Percentiles rank a stretch among this genome's conserved stretches.
Conservation (phyloP, 2,329 filamentous ascomycete species). For the Beauveria sp. region DNA sequence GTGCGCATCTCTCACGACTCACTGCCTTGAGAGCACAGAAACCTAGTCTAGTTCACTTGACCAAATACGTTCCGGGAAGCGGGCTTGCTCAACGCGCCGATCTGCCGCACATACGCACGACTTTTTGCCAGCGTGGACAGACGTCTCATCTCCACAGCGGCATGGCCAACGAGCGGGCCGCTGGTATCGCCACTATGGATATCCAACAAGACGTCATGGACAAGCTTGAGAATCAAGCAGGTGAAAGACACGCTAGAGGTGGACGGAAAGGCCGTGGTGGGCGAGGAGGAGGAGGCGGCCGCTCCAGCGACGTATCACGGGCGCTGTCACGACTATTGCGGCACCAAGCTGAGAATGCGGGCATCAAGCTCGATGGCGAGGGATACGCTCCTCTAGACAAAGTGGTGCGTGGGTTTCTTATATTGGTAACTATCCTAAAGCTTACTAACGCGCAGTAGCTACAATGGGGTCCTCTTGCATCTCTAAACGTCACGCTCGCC, state of each 20-base stretch:
- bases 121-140: background rate
- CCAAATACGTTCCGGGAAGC: background rate
- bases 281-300: slow-evolving; percentile 20
- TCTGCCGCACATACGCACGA: background rate
- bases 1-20: background rate
- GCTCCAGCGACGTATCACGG: slow-evolving; percentile 38
- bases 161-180: slow-evolving; percentile 8
- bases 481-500: slow-evolving; percentile 62
- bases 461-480: slow-evolving; percentile 51
- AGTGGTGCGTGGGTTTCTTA: slow-evolving; percentile 41
- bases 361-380: slow-evolving; percentile 48
- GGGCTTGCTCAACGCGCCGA: no score
- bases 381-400: slow-evolving; percentile 51
- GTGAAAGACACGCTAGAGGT: background rate
- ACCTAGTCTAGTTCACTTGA: background rate
- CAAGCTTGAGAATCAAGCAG: background rate
- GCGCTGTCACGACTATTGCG: slow-evolving; percentile 47
- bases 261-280: slow-evolving; percentile 16
- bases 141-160: background rate
- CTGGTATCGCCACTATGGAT: background rate
- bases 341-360: slow-evolving; percentile 49
- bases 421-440: background rate
- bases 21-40: background rate
- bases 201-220: slow-evolving; percentile 1
- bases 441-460: slow-evolving; percentile 29